A percentile compares a stretch with the other conserved stretches of the same genome.
Conservation (phyloP, 352 stramenopile species). For the Porosira glacialis region DNA sequence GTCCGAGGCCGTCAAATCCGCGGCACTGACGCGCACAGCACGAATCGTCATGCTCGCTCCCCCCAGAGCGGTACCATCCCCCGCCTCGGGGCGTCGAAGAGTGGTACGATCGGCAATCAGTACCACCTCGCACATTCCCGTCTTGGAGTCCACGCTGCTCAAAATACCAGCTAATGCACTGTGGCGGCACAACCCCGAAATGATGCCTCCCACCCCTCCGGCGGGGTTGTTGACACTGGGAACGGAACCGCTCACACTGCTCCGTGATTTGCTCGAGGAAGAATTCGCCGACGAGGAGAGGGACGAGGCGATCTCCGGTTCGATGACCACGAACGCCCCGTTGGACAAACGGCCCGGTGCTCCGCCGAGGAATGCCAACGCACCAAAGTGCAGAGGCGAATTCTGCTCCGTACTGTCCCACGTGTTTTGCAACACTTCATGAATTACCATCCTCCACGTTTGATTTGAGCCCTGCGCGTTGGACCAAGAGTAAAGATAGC, state of each 20-base stretch:
- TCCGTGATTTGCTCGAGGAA: slow-evolving; percentile 34
- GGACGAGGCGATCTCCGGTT: slow-evolving; percentile 51
- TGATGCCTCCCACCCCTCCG: slow-evolving; percentile 68
- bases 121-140: slow-evolving; percentile 76
- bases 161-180: slow-evolving; percentile 68
- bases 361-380: slow-evolving; percentile 71
- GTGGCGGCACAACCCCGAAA: slow-evolving; percentile 63
- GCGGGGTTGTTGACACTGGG: slow-evolving; percentile 45
- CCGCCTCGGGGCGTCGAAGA: slow-evolving; percentile 13
- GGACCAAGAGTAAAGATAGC: slow-evolving; percentile 58
- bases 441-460: slow-evolving; percentile 67
- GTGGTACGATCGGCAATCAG: slow-evolving; percentile 41
- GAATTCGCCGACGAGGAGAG: slow-evolving; percentile 36
- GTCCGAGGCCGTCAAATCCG: slow-evolving; percentile 38
- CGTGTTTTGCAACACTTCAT: slow-evolving; percentile 31
- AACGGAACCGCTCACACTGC: slow-evolving; percentile 1
- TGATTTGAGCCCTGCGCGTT: too few relatives aligned
- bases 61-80: neutral
- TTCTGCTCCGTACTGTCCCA: slow-evolving; percentile 24
- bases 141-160: slow-evolving; percentile 68
- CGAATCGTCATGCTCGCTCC: slow-evolving; percentile 37
- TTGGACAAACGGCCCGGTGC: slow-evolving; percentile 36
- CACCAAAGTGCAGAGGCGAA: slow-evolving; percentile 47
- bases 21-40: slow-evolving; percentile 44
- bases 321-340: slow-evolving; percentile 72